Base-by-base conservation (phyloP, 345 rosid genomes). In the Salix arbutifolia region DNA sequence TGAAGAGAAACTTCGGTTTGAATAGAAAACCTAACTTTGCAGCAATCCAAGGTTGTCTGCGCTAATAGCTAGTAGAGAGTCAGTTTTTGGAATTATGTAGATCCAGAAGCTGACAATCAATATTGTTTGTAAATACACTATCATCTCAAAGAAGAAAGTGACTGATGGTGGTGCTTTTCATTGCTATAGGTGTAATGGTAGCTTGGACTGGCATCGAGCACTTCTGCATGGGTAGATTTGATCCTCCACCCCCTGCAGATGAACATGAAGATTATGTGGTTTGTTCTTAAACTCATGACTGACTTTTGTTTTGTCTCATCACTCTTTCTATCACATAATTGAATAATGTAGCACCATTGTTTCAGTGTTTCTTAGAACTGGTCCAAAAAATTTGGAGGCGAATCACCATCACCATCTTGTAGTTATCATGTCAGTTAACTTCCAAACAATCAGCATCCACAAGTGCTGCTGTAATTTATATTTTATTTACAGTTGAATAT, bases 181-280 rank as follows among this genome's bases (percentile, higher is more conserved):
- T 77, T 65, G 84, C 66, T 28, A 2, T 69, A 95, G 99, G 99
- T 65, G 97, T 89, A 71, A 95, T 95, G 99, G 88, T 95, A 76
- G 99, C 99, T 79, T 95, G 99, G 99, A 93, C 99, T 65, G 99
- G 99, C 69, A 90, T 95, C 1, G 99, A 95, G 86, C 93, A 95
- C 84, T 90, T 91, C 71, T 83, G 88, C 71, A 83, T 80, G 80
- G 99, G 99, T 86, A 90, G 99, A 86, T 95, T 75, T 70, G 97
- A 95, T 86, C 97, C 97, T 79, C 90, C 97, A 52, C 99, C 97
- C n/a, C 91, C 88, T 74, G 89, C 86, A 53, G 76, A 74, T 17
- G 97, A 91, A 50, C 93, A 94, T 28, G 96, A 88, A 6, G 94
- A 95, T 89, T 78, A 74, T 69, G 68, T 85, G 97, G 97, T 95